These are phyloP conservation scores for Citrus unshiu DNA, from an alignment of 345 rosid genomes.

Conservation along the genomic window DNA sequence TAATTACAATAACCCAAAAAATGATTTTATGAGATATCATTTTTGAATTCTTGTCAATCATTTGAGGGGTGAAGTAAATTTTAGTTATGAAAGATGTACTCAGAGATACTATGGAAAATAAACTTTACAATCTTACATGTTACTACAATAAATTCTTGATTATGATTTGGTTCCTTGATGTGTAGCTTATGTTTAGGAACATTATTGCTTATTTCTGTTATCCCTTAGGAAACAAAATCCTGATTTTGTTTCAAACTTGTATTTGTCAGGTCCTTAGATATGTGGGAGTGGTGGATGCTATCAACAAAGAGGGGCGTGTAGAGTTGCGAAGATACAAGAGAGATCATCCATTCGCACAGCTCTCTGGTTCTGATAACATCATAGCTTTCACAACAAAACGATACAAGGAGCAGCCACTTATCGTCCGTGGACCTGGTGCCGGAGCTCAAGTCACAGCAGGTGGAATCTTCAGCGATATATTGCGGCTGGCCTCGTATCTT, in stretches of 20 bases:
- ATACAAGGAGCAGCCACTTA: conserved; percentile 87
- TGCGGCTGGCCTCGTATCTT: conserved; percentile 85
- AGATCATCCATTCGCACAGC: conserved; percentile 88
- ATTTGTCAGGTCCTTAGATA: conserved; percentile 72
- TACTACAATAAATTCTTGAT: background rate
- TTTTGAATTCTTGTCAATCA: background rate
- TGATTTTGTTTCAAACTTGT: background rate
- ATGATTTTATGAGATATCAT: background rate
- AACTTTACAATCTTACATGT: background rate
- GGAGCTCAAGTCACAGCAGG: conserved; percentile 99
- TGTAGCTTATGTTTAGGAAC: background rate
- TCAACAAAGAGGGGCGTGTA: conserved; percentile 57
- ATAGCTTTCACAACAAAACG: conserved; percentile 93
- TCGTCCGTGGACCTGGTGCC: conserved; percentile 97
- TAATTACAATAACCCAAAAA: background rate
- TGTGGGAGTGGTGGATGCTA: conserved; percentile 86
- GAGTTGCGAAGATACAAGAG: conserved; percentile 73
- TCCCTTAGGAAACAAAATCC: background rate
- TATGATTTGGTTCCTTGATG: background rate
- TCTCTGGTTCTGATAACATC: conserved; percentile 88
- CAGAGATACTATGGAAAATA: background rate
- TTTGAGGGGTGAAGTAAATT: background rate
- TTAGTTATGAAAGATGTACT: background rate
- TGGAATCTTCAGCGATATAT: conserved; percentile 85
- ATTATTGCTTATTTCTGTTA: background rate